Conservation (phyloP, 306 rosid species). For the Sicyos baderoa region DNA sequence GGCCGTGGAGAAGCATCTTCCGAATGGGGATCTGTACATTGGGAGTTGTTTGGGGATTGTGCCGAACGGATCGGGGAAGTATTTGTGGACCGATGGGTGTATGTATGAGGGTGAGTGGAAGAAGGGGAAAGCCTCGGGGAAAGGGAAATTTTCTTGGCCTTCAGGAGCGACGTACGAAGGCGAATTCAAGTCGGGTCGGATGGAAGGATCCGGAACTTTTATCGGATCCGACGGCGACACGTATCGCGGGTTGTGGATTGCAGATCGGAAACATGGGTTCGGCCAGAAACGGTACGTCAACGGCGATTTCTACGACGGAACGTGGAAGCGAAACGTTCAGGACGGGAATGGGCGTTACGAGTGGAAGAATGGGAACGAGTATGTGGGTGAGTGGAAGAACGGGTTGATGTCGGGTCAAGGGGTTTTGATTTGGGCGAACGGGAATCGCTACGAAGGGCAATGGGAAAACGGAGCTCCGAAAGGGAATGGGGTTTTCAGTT, state of each 20-base stretch:
- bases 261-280: constrained; percentile 64
- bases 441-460: constrained; percentile 75
- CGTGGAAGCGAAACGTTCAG: constrained; percentile 66
- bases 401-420: constrained; percentile 76
- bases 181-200: constrained; percentile 81
- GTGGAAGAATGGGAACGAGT: constrained; percentile 84
- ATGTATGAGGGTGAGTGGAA: constrained; percentile 94
- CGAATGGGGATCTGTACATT: constrained; percentile 82
- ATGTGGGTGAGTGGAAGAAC: constrained; percentile 73
- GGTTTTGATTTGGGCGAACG: constrained; percentile 61
- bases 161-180: constrained; percentile 90
- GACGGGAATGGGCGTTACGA: constrained; percentile 83
- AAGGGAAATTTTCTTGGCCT: constrained; percentile 92
- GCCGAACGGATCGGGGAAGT: constrained; percentile 85
- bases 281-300: constrained; percentile 69
- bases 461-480: constrained; percentile 87
- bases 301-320: constrained; percentile 76
- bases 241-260: constrained; percentile 68
- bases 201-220: constrained; percentile 77
- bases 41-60: constrained; percentile 59
- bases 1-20: constrained; percentile 34
- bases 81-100: constrained; percentile 85
- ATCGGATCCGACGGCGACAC: constrained; percentile 77
- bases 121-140: constrained; percentile 79
- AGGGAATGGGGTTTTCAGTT: constrained; percentile 65